A percentile compares a stretch with the other conserved stretches of the same genome.
Evolutionary conservation across 495 filamentous ascomycete species (phyloP).

Genomic region (Penicillium cosmopolitanum): DNA sequence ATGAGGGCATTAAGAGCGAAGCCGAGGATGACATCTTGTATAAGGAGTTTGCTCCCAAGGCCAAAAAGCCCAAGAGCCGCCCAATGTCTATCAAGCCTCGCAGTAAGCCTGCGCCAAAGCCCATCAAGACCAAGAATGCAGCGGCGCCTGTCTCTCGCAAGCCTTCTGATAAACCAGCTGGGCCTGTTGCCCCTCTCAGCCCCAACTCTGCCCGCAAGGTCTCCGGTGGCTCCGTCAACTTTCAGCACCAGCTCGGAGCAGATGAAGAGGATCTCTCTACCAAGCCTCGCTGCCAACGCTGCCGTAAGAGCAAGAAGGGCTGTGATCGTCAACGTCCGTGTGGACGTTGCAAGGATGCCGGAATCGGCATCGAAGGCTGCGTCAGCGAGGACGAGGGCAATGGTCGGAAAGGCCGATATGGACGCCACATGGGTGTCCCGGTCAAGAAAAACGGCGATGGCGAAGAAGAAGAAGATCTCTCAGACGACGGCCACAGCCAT

Average conservation of each 20-base stretch:
- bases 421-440: conserved; percentile 93
- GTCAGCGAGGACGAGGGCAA: conserved; percentile 97
- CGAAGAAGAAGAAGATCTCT: conserved; percentile 13
- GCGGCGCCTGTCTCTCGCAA: conserved; percentile 50
- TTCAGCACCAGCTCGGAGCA: conserved; percentile 70
- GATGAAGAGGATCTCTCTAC: conserved; percentile 90
- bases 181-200: conserved; percentile 47
- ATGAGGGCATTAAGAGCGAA: conserved; percentile 59
- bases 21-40: conserved; percentile 50
- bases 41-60: conserved; percentile 45
- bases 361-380: conserved; percentile 87
- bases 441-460: conserved; percentile 67
- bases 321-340: conserved; percentile 96
- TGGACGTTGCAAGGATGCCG: conserved; percentile 92
- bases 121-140: conserved; percentile 44
- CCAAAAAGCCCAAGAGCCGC: conserved; percentile 51
- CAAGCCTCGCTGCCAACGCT: conserved; percentile 96
- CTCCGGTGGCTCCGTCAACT: conserved; percentile 66
- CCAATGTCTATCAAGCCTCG: conserved; percentile 40
- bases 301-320: conserved; percentile 98
- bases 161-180: conserved; percentile 54
- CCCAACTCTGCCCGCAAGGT: conserved; percentile 75
- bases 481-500: conserved; percentile 1
- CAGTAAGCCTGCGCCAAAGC: conserved; percentile 44
- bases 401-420: conserved; percentile 93